Base-by-base conservation (phyloP, 1,284 basidiomycete genomes). In the Entoloma clypeatum region DNA sequence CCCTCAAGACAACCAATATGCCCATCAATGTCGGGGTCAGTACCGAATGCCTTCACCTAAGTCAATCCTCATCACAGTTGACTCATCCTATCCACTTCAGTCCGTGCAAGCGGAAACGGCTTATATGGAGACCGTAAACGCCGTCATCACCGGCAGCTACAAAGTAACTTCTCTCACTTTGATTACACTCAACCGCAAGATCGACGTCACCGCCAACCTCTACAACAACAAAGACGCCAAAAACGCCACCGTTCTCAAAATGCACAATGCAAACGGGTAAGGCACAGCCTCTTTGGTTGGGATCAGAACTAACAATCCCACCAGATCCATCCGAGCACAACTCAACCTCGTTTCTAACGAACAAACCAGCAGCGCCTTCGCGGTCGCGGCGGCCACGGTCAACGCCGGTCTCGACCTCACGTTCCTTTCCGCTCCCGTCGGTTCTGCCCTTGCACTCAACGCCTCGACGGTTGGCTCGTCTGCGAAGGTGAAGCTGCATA, bases 101-200 rank as follows among this genome's bases (percentile, higher is more conserved):
- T 63, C 63, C 10, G 41, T 75, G 30, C 43, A 53, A 9, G 62
- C 60, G 0, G 52, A 59, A 2, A 43, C 51, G 6, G 63, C 60
- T 7, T 37, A 23, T 4, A 45, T 76, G 28, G 43, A 47, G 10
- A 61, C 65, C 1, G 28, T 56, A 1, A 67, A 72, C 27, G 62
- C 60, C 16, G 44, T 50, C 8, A 68, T 78, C 44, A 45, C 56
- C 4, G 77, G 75, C 14, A 56, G 56, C n/a, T 73, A 68, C 57
- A 62, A 61, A 18, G 51, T 57, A 8, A 53, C 59, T 5, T 58
- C 49, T 5, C 60, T 78, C 11, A 50, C 49, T 2, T 46, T 79
- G 14, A 18, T 37, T 13, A 70, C 69, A 1, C 43, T 56, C 19
- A 72, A 72, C 45, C 61, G 56, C 3, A 46, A 25, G n/a, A 67